phyloP scores from a whole-genome alignment of 1,284 basidiomycete genomes.

The Leccinum subrobustum region DNA sequence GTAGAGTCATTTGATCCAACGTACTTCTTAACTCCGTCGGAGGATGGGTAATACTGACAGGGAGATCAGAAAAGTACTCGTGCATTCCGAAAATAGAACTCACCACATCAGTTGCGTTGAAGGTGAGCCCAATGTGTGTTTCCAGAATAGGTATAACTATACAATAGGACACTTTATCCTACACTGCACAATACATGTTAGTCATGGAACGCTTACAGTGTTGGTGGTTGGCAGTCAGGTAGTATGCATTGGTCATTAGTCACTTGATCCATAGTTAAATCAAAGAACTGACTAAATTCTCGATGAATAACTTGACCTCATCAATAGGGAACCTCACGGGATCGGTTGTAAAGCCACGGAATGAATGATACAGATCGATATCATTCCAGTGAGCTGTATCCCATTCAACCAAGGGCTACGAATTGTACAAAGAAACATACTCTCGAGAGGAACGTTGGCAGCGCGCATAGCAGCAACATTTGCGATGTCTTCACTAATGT shows the following conservation, averaged over 20 bases:
- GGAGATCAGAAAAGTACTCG: neutral
- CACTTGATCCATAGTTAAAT: neutral
- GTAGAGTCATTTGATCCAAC: conserved; percentile 28
- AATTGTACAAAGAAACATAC: conserved; percentile 29
- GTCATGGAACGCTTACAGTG: conserved; percentile 33
- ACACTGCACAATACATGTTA: neutral
- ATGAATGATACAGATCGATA: conserved; percentile 68
- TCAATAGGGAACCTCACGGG: conserved; percentile 60
- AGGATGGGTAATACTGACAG: conserved; percentile 46
- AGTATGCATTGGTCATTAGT: conserved; percentile 37
- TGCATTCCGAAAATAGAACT: conserved; percentile 14
- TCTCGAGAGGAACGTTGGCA: conserved; percentile 66
- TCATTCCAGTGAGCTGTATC: conserved; percentile 44
- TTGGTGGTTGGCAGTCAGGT: conserved; percentile 40
- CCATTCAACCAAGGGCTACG: neutral
- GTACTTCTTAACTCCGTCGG: conserved; percentile 41
- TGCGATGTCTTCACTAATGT: conserved; percentile 46
- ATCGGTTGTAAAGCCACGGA: conserved; percentile 69
- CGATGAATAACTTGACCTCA: conserved; percentile 62
- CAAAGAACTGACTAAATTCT: conserved; percentile 37
- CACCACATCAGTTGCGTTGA: conserved; percentile 43
- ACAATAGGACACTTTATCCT: neutral
- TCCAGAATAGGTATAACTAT: conserved; percentile 48
- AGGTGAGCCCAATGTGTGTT: conserved; percentile 34
- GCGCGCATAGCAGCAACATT: conserved; percentile 60